These are phyloP conservation scores for Cercophora samala DNA, from an alignment of 495 filamentous ascomycete genomes.

Conservation along the genomic window DNA sequence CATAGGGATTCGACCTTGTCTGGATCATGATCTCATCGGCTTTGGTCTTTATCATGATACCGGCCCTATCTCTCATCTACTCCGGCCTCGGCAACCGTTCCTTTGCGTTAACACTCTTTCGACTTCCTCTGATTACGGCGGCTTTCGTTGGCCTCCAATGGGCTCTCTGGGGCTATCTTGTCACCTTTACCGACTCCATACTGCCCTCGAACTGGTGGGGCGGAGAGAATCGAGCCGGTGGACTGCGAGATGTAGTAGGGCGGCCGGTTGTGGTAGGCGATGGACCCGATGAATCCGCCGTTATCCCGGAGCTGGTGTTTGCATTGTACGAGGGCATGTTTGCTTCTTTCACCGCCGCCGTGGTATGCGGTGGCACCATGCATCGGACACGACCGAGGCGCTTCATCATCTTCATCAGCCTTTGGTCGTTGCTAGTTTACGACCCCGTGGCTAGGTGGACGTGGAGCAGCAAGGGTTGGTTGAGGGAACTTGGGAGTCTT, in stretches of 20 bases:
- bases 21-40: conserved; percentile 22
- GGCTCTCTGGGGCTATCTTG: conserved; percentile 20
- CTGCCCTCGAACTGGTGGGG: conserved; percentile 20
- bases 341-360: conserved; percentile 21
- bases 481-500: conserved; percentile 63
- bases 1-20: conserved; percentile 16
- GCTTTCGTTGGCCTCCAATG: conserved; percentile 18
- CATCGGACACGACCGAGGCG: conserved; percentile 17
- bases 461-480: conserved; percentile 79
- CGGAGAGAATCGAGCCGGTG: conserved; percentile 16
- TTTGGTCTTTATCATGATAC: conserved; percentile 22
- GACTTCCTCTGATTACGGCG: conserved; percentile 19
- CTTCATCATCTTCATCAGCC: conserved; percentile 72
- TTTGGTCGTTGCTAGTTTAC: conserved; percentile 82
- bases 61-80: conserved; percentile 21
- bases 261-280: conserved; percentile 15
- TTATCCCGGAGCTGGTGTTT: conserved; percentile 21
- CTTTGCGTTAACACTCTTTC: conserved; percentile 21
- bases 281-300: conserved; percentile 7
- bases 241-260: conserved; percentile 10
- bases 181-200: conserved; percentile 17
- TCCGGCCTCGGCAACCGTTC: conserved; percentile 22
- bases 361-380: conserved; percentile 22
- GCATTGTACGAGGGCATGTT: conserved; percentile 25
- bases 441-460: conserved; percentile 86